phyloP scores from a whole-genome alignment of 2,329 filamentous ascomycete genomes.

The Microcyclosporella mali region DNA sequence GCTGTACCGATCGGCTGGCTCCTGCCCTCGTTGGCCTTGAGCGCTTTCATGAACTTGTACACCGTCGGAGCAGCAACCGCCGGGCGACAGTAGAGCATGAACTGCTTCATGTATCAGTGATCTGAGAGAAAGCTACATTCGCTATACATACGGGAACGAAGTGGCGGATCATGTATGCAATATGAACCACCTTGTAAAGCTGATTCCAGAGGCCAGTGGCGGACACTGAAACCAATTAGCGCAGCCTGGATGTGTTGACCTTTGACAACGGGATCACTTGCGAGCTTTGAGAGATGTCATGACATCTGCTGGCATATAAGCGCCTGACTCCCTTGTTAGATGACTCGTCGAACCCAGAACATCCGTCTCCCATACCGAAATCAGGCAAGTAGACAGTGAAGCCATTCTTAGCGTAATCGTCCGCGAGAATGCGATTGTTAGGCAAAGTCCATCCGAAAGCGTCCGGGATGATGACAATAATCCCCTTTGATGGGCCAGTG shows the following conservation, averaged over 20 bases:
- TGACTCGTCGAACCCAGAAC: too few species aligned
- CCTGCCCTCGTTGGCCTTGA: constrained; percentile 26
- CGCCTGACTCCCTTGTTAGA: constrained; percentile 15
- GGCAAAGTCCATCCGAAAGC: constrained; percentile 33
- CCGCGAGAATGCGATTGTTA: constrained; percentile 35
- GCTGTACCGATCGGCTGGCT: constrained; percentile 30
- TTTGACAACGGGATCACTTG: too few species aligned
- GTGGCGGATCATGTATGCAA: constrained; percentile 16
- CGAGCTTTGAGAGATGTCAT: constrained; percentile 27
- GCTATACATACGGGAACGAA: constrained; percentile 15
- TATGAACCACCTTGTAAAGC: constrained; percentile 28
- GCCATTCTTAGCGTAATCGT: constrained; percentile 32
- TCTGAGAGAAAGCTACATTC: too few species aligned
- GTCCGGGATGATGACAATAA: constrained; percentile 36
- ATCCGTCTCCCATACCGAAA: constrained; percentile 29
- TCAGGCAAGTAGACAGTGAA: constrained; percentile 32
- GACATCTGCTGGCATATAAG: constrained; percentile 22
- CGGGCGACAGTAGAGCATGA: constrained; percentile 20
- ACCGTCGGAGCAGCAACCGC: constrained; percentile 25
- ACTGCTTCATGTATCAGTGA: constrained; percentile 4
- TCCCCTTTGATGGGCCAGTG: constrained; percentile 25
- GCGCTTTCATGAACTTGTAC: constrained; percentile 24
- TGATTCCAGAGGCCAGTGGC: constrained; percentile 28
- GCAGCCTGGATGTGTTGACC: too few species aligned
- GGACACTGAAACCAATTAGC: constrained; percentile 9